A percentile compares a stretch with the other conserved stretches of the same genome.
Conservation (phyloP, 2,329 filamentous ascomycete genomes). For the Stagonosporopsis tanaceti region DNA sequence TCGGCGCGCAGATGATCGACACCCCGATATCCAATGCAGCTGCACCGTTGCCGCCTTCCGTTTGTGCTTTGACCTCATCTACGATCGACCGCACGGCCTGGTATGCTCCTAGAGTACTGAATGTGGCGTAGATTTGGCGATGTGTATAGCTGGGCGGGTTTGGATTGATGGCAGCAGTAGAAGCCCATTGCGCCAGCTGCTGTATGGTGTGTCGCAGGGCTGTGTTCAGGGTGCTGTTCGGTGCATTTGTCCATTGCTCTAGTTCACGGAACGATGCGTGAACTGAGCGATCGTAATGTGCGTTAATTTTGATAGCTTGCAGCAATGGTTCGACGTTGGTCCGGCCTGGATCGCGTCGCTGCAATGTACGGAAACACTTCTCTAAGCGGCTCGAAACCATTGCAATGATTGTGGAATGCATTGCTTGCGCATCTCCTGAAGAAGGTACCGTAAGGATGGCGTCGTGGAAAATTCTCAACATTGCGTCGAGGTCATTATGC, state of each 20-base stretch:
- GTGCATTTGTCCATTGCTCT: constrained; percentile 69
- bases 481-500: constrained; percentile 68
- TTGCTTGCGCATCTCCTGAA: constrained; percentile 73
- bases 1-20: constrained; percentile 73
- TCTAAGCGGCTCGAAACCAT: constrained; percentile 75
- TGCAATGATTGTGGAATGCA: constrained; percentile 75
- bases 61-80: constrained; percentile 71
- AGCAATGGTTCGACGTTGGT: constrained; percentile 75
- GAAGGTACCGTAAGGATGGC: constrained; percentile 75
- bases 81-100: constrained; percentile 68
- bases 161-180: constrained; percentile 58
- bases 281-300: constrained; percentile 67
- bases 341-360: constrained; percentile 70
- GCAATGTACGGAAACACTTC: constrained; percentile 70
- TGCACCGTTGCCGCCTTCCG: constrained; percentile 65
- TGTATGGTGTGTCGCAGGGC: constrained; percentile 69
- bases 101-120: constrained; percentile 69
- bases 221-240: constrained; percentile 64
- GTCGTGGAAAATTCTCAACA: constrained; percentile 76
- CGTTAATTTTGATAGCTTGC: constrained; percentile 67
- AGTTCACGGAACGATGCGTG: constrained; percentile 72
- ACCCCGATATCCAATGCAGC: constrained; percentile 74
- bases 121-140: constrained; percentile 69
- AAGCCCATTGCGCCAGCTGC: constrained; percentile 72
- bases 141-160: constrained; percentile 74